Conservation (phyloP, 2,329 filamentous ascomycete species). For the Didymellaceae sp. region DNA sequence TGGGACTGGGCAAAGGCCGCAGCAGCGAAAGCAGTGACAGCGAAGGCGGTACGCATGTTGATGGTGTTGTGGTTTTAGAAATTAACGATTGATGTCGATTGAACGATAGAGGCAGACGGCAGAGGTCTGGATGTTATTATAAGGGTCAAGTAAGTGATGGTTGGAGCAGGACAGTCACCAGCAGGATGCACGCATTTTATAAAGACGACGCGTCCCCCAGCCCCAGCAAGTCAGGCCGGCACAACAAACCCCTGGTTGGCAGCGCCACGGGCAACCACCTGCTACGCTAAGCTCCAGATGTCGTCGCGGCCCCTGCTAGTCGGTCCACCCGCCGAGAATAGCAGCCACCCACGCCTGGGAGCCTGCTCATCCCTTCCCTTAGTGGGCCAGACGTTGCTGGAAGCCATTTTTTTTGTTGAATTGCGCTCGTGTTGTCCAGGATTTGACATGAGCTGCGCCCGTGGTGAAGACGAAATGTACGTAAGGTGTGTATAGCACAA, state of each 20-base stretch:
- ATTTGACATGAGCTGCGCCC: constrained; percentile 2
- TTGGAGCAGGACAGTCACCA: neutral
- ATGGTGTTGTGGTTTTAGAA: constrained; percentile 16
- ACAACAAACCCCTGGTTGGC: constrained; percentile 15
- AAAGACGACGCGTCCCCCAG: constrained; percentile 11
- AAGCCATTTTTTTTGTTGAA: constrained; percentile 17
- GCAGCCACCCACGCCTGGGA: constrained; percentile 9
- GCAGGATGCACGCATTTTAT: constrained; percentile 6
- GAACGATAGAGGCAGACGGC: constrained; percentile 12
- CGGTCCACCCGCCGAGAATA: constrained; percentile 17
- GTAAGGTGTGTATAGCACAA: neutral
- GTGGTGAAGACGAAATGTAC: constrained; percentile 10
- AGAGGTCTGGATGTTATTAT: constrained; percentile 5
- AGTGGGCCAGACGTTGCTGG: constrained; percentile 7
- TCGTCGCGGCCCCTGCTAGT: constrained; percentile 3
- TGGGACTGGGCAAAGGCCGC: constrained; percentile 32
- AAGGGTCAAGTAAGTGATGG: constrained; percentile 3
- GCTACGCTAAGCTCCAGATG: constrained; percentile 9
- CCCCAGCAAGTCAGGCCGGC: constrained; percentile 2
- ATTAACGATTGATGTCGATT: constrained; percentile 13
- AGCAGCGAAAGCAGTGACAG: constrained; percentile 33
- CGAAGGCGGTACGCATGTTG: constrained; percentile 39
- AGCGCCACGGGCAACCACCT: constrained; percentile 15
- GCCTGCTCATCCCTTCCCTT: constrained; percentile 16
- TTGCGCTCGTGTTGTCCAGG: constrained; percentile 12